Base-by-base conservation (phyloP, 192 early-diverging fungal genomes). In the Coemansia sp. region DNA sequence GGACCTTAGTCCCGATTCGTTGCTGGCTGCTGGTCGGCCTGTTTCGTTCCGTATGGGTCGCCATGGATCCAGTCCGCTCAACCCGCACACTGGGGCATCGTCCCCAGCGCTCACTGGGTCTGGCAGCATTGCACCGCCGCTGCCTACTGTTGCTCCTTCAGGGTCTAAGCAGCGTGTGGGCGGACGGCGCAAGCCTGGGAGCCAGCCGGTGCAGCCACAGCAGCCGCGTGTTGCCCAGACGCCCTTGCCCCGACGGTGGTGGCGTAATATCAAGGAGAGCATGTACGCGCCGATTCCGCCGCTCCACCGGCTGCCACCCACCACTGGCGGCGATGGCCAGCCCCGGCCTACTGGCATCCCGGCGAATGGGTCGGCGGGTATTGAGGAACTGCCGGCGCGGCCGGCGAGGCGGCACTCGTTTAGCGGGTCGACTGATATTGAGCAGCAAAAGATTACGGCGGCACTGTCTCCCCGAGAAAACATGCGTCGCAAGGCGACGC, bases 281-380 rank as follows among this genome's bases (percentile, higher is more conserved):
- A 82, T 82, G 70, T 59, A 76, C 24, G 79, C 79, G 37, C 79
- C 79, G 6, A 76, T 82, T 24, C 79, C 79, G 42, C 79, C 79
- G 4, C 50, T 76, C 9, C 78, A 81, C 65, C 28, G 65, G 13
- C 40, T 36, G 14, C 26, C 43, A 51, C 56, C 33, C 18, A n/a
- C 59, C 50, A 45, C 33, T 16, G 9, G 37, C 9, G 57, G 53
- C 1, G 60, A 58, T 24, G 38, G 61, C 10, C 46, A 10, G 21
- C 2, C 24, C 24, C 21, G 46, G 46, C 46, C 46, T 9, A 34
- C 37, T 10, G 40, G 11, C n/a, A 18, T 51, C 23, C 24, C 43
- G 3, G 11, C 24, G 48, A 24, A 51, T 51, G 48, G 48, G 9
- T 14, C 13, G 18, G 18, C 43, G 9, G 43, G 16, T 3, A 31